Evolutionary conservation across 2,329 filamentous ascomycete species (phyloP).

Genomic region (Karstenula rhodostoma): DNA sequence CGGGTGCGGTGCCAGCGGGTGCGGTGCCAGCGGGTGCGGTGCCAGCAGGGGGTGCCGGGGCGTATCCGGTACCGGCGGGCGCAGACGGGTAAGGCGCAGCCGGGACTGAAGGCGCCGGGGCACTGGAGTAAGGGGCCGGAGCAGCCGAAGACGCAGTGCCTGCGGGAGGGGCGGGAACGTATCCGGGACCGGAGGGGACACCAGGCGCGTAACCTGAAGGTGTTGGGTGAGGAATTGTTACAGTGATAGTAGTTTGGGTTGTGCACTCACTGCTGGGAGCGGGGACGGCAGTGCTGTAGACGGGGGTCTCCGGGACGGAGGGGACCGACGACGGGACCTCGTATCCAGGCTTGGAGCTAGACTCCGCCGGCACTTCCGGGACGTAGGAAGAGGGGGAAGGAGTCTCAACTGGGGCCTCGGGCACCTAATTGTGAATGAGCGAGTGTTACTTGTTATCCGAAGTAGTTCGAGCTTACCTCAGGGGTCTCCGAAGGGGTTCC

Average conservation of each 20-base stretch:
- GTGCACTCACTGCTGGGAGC: slow-evolving; percentile 40
- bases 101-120: slow-evolving; percentile 43
- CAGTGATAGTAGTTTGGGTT: slow-evolving; percentile 53
- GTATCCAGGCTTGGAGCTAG: not conserved
- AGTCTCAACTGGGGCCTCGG: not conserved
- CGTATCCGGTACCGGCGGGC: slow-evolving; percentile 26
- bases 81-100: slow-evolving; percentile 46
- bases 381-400: not conserved
- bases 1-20: slow-evolving; percentile 41
- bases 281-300: slow-evolving; percentile 23
- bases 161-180: slow-evolving; percentile 18
- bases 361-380: not conserved
- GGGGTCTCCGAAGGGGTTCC: slow-evolving; percentile 5
- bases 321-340: slow-evolving; percentile 7
- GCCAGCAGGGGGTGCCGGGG: slow-evolving; percentile 46
- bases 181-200: slow-evolving; percentile 41
- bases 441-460: too few species aligned
- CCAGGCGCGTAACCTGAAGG: slow-evolving; percentile 31
- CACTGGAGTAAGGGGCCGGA: slow-evolving; percentile 48
- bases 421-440: too few species aligned
- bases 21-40: too few species aligned
- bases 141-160: slow-evolving; percentile 20
- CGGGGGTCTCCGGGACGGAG: too few species aligned
- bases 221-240: slow-evolving; percentile 52
- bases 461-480: too few species aligned